Evolutionary conservation across 257 asterid species (phyloP).

Genomic region (Solanum raphanifolium): DNA sequence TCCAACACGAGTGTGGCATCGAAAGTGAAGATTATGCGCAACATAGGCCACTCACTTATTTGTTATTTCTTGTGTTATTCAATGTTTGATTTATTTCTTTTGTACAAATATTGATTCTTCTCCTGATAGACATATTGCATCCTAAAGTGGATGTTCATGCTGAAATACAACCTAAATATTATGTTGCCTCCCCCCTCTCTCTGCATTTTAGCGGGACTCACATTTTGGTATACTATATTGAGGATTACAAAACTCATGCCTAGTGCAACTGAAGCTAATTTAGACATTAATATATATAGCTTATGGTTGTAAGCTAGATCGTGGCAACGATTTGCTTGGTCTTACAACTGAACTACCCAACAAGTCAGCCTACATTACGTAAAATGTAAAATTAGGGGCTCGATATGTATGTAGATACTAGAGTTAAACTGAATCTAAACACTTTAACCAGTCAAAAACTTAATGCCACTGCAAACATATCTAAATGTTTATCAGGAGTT

Average conservation of each 20-base stretch:
- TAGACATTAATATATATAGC: background rate
- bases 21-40: background rate
- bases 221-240: background rate
- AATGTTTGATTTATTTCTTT: background rate
- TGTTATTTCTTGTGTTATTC: background rate
- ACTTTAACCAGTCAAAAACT: background rate
- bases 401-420: no score
- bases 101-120: background rate
- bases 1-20: background rate
- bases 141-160: background rate
- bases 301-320: background rate
- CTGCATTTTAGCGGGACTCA: no score
- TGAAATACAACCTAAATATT: background rate
- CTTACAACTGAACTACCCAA: slow-evolving; percentile 71
- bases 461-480: background rate
- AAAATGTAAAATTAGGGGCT: background rate
- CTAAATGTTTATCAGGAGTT: background rate
- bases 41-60: background rate
- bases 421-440: background rate
- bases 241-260: background rate
- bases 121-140: background rate
- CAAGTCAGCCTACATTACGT: slow-evolving; percentile 52
- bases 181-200: background rate
- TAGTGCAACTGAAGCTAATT: background rate
- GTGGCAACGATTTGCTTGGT: slow-evolving; percentile 10